Conservation (phyloP, 179 eudicot species). For the Patellifolia procumbens region DNA sequence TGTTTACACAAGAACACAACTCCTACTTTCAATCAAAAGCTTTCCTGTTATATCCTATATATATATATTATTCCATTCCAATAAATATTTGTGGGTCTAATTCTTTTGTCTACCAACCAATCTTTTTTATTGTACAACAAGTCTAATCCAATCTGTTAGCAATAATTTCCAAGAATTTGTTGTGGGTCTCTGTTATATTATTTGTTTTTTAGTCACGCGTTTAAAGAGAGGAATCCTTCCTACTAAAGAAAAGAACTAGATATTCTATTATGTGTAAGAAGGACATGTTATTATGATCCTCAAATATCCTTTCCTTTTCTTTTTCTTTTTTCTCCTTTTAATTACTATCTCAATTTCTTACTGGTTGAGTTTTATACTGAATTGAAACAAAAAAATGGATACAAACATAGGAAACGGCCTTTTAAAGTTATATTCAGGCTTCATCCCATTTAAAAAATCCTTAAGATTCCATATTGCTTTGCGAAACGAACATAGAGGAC, state of each 20-base stretch:
- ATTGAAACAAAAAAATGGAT: too few species aligned
- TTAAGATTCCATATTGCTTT: too few species aligned
- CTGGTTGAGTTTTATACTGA: too few species aligned
- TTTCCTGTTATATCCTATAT: neutral
- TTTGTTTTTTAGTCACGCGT: conserved; percentile 46
- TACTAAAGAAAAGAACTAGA: conserved; percentile 20
- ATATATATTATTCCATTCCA: neutral
- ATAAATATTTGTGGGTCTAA: neutral
- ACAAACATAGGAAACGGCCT: too few species aligned
- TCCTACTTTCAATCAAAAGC: neutral
- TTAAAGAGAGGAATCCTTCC: conserved; percentile 33
- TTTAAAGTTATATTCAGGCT: too few species aligned
- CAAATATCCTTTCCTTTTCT: neutral
- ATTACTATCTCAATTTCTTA: neutral
- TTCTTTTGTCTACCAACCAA: neutral
- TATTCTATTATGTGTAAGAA: neutral
- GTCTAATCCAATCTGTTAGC: conserved; percentile 19
- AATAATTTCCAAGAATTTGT: conserved; percentile 5
- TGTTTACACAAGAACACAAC: neutral
- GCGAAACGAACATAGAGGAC: too few species aligned
- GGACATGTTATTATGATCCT: conserved; percentile 17
- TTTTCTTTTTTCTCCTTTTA: neutral
- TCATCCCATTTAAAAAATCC: too few species aligned
- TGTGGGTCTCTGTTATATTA: conserved; percentile 29
- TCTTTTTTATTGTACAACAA: neutral